Percentiles rank a stretch among this genome's conserved stretches.
Conservation (phyloP, 768 basidiomycete genomes). For the Mrakia gelida region DNA sequence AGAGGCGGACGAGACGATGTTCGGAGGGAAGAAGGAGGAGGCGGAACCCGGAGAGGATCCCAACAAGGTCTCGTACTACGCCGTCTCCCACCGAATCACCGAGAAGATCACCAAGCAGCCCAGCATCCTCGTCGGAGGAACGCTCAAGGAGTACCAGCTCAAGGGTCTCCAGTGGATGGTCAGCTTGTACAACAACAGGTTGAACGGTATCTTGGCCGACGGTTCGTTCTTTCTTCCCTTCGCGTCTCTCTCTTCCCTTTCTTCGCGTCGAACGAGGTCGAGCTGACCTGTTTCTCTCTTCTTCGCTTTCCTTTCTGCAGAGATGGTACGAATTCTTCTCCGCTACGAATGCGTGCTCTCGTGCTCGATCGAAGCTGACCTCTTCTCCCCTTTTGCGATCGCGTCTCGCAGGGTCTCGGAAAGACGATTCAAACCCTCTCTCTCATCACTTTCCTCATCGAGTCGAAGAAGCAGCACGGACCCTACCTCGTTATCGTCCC, state of each 20-base stretch:
- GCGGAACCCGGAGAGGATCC: slow-evolving; percentile 63
- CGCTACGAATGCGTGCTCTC: too few species aligned
- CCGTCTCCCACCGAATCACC: slow-evolving; percentile 84
- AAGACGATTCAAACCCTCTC: slow-evolving; percentile 48
- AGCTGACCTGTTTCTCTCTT: neutral
- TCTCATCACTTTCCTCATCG: slow-evolving; percentile 89
- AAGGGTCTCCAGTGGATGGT: slow-evolving; percentile 99
- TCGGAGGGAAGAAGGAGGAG: slow-evolving; percentile 54
- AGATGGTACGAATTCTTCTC: slow-evolving; percentile 42
- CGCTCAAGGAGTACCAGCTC: slow-evolving; percentile 88
- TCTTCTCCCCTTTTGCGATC: neutral
- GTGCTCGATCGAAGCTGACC: slow-evolving; percentile 45
- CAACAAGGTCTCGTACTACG: slow-evolving; percentile 89
- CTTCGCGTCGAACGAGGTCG: neutral
- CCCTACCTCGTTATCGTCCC: slow-evolving; percentile 95
- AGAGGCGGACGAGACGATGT: slow-evolving; percentile 32
- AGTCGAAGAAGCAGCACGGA: slow-evolving; percentile 80
- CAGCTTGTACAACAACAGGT: slow-evolving; percentile 89
- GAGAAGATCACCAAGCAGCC: slow-evolving; percentile 65
- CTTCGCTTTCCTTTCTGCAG: neutral
- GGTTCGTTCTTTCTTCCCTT: slow-evolving; percentile 17
- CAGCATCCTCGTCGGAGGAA: slow-evolving; percentile 50
- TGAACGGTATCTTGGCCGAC: slow-evolving; percentile 91
- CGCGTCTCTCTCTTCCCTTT: neutral
- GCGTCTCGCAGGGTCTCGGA: slow-evolving; percentile 36